Conservation (phyloP, 2,329 filamentous ascomycete genomes). For the Botrytis squamosa region DNA sequence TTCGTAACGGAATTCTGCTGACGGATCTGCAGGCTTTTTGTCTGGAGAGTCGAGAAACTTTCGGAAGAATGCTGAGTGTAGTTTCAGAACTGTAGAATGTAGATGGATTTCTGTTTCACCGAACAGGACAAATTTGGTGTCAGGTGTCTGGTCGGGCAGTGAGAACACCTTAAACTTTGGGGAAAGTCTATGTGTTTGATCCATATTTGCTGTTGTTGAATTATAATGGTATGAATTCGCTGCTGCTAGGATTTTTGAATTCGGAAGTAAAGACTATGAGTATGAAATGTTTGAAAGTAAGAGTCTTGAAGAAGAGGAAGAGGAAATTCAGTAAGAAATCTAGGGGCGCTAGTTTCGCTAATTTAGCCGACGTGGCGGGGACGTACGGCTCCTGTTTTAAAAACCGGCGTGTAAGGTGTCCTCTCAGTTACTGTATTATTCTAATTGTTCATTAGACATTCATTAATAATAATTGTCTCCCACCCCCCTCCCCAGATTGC, state of each 20-base stretch:
- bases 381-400: not conserved
- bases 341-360: not conserved
- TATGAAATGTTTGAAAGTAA: not conserved
- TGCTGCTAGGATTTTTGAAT: no score
- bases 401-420: not conserved
- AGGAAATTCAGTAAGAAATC: not conserved
- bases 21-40: not conserved
- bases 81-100: not conserved
- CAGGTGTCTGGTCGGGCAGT: not conserved
- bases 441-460: not conserved
- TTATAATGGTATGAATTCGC: not conserved
- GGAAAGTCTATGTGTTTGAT: not conserved
- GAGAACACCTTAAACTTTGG: not conserved
- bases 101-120: not conserved
- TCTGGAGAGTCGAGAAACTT: slow-evolving; percentile 8
- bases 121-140: not conserved
- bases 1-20: slow-evolving; percentile 21
- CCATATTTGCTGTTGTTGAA: not conserved
- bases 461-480: not conserved
- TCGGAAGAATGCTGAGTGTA: not conserved
- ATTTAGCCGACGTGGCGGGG: no score
- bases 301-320: no score
- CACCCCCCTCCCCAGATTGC: not conserved
- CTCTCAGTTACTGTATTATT: not conserved
- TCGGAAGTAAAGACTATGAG: not conserved